These are phyloP conservation scores for Daphne laureola DNA, from an alignment of 441 rosid species.

Conservation along the genomic window DNA sequence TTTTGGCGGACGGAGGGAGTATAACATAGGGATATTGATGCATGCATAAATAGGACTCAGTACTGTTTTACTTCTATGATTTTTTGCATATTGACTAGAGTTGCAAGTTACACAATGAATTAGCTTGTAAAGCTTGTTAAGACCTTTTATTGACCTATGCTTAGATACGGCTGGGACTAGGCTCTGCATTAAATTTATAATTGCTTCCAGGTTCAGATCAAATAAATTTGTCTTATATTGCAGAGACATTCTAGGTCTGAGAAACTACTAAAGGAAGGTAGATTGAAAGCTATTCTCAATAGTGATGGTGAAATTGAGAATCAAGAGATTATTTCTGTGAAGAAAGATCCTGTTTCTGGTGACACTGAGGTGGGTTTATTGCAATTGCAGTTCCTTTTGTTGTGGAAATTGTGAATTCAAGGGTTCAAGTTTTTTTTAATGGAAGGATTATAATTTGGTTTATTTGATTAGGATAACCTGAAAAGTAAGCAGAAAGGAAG, in stretches of 20 bases:
- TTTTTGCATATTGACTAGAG: no score
- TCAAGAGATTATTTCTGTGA: constrained; percentile 55
- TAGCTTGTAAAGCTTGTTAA: no score
- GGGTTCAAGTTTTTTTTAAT: background rate
- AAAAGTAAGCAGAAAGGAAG: constrained; percentile 31
- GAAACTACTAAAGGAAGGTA: constrained; percentile 54
- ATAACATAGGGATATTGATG: no score
- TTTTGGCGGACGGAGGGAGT: no score
- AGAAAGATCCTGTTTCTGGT: constrained; percentile 43
- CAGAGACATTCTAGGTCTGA: constrained; percentile 61
- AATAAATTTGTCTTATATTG: constrained; percentile 4
- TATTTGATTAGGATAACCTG: constrained; percentile 16
- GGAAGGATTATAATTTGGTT: background rate
- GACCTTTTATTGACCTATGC: no score
- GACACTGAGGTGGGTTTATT: constrained; percentile 30
- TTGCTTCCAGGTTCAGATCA: background rate
- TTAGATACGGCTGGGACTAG: no score
- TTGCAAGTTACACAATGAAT: no score
- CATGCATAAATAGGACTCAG: no score
- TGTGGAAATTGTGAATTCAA: background rate
- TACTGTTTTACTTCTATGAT: no score
- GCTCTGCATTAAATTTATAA: no score
- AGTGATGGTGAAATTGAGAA: constrained; percentile 60
- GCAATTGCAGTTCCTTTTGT: background rate
- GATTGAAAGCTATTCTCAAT: constrained; percentile 51